These are phyloP conservation scores for Apiotrichum domesticum DNA, from an alignment of 1,284 basidiomycete species.

Conservation along the genomic window DNA sequence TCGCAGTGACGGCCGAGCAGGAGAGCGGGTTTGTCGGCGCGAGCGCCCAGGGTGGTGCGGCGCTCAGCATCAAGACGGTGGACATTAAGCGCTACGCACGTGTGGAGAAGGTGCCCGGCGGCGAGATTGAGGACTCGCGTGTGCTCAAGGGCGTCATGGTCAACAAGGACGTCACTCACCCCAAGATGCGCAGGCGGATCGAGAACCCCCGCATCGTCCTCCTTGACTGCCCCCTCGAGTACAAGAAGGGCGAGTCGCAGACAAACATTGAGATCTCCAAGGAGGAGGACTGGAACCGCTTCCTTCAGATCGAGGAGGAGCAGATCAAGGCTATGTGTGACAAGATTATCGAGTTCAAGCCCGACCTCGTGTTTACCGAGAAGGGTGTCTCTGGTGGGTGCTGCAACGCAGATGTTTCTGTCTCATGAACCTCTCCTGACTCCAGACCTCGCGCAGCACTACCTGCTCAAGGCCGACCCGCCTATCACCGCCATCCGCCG, in stretches of 20 bases:
- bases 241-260: slow-evolving; percentile 98
- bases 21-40: slow-evolving; percentile 49
- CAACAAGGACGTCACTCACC: slow-evolving; percentile 99
- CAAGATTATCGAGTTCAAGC: slow-evolving; percentile 86
- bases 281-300: slow-evolving; percentile 87
- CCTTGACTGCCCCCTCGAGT: slow-evolving; percentile 94
- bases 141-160: slow-evolving; percentile 91
- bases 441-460: slow-evolving; percentile 86
- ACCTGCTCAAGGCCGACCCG: slow-evolving; percentile 73
- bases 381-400: slow-evolving; percentile 85
- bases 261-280: slow-evolving; percentile 98
- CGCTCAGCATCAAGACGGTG: slow-evolving; percentile 66
- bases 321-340: slow-evolving; percentile 87
- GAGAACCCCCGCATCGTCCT: slow-evolving; percentile 83
- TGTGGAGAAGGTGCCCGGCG: slow-evolving; percentile 95
- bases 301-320: slow-evolving; percentile 94
- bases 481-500: slow-evolving; percentile 81
- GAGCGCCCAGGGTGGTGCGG: slow-evolving; percentile 18
- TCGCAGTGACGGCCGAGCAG: slow-evolving; percentile 54
- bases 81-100: slow-evolving; percentile 97
- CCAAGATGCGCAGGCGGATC: slow-evolving; percentile 90
- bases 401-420: not conserved
- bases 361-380: slow-evolving; percentile 92
- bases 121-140: slow-evolving; percentile 87
- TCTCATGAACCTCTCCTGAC: slow-evolving; percentile 7